A percentile compares a stretch with the other conserved stretches of the same genome.
These are phyloP conservation scores for Eucalyptus microcorys DNA, from an alignment of 345 rosid species.

Conservation along the genomic window DNA sequence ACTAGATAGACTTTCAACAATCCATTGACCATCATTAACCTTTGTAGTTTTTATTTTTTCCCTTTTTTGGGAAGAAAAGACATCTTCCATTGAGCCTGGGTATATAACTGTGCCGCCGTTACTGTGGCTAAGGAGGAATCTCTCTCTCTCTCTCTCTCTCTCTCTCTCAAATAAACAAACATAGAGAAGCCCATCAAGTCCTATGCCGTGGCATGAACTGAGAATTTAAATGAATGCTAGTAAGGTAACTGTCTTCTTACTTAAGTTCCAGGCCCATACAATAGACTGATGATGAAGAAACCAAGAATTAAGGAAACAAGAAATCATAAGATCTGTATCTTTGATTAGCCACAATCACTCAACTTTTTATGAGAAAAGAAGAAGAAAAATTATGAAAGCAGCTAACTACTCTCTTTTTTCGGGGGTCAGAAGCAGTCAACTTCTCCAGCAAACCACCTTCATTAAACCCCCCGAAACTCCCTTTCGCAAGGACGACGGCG, in stretches of 20 bases:
- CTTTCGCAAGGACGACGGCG: no score
- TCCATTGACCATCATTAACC: neutral
- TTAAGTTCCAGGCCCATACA: neutral
- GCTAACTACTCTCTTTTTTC: neutral
- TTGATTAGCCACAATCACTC: neutral
- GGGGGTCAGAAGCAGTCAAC: no score
- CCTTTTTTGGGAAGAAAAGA: neutral
- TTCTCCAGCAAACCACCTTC: no score
- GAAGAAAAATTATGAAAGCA: neutral
- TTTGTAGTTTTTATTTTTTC: neutral
- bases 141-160: no score
- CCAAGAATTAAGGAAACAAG: neutral
- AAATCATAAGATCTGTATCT: neutral
- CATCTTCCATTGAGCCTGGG: neutral
- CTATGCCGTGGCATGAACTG: neutral
- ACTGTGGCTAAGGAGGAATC: no score
- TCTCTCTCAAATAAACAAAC: neutral
- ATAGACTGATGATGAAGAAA: neutral
- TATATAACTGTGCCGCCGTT: no score
- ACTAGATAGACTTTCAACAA: neutral
- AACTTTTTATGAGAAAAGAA: neutral
- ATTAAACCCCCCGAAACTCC: no score
- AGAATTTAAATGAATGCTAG: neutral
- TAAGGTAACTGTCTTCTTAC: neutral
- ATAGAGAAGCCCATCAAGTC: neutral